Percentiles rank a stretch among this genome's conserved stretches.
Evolutionary conservation across 805 yeast species (phyloP).

Genomic region (Hanseniaspora osmophila): DNA sequence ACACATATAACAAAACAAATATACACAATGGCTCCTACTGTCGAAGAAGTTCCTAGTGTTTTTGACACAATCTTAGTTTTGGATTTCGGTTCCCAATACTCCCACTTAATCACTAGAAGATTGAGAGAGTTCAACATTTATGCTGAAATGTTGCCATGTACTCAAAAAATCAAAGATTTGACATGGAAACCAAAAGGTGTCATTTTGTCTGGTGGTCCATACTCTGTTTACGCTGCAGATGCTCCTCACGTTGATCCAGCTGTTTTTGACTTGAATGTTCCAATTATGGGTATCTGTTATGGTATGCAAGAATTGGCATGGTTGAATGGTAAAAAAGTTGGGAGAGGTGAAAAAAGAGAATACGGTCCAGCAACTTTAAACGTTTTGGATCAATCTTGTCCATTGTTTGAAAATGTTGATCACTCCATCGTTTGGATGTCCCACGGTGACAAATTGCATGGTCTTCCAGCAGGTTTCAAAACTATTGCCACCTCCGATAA

Average conservation of each 20-base stretch:
- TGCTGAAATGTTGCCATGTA: conserved; percentile 98
- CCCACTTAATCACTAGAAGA: conserved; percentile 92
- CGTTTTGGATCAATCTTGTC: conserved; percentile 52
- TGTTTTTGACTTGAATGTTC: conserved; percentile 79
- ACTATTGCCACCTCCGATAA: conserved; percentile 83
- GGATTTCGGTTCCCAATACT: conserved; percentile 97
- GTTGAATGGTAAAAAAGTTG: conserved; percentile 84
- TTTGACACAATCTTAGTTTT: conserved; percentile 95
- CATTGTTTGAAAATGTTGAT: conserved; percentile 77
- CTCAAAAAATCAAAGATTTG: conserved; percentile 87
- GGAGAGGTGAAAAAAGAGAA: conserved; percentile 94
- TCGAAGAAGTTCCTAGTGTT: conserved; percentile 59
- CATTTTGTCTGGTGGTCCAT: conserved; percentile 93
- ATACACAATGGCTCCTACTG: conserved; percentile 8
- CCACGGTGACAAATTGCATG: conserved; percentile 89
- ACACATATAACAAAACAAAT: neutral
- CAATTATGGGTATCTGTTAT: conserved; percentile 93
- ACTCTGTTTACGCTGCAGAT: conserved; percentile 88
- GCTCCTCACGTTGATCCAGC: conserved; percentile 97
- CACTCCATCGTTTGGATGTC: conserved; percentile 99
- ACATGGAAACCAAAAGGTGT: conserved; percentile 94
- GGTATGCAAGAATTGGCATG: conserved; percentile 99
- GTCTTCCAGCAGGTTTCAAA: conserved; percentile 79
- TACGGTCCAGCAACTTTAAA: conserved; percentile 89
- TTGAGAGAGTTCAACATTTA: conserved; percentile 94